Evolutionary conservation across 2,329 filamentous ascomycete genomes (phyloP).

Genomic region (Chaetomium strumarium): DNA sequence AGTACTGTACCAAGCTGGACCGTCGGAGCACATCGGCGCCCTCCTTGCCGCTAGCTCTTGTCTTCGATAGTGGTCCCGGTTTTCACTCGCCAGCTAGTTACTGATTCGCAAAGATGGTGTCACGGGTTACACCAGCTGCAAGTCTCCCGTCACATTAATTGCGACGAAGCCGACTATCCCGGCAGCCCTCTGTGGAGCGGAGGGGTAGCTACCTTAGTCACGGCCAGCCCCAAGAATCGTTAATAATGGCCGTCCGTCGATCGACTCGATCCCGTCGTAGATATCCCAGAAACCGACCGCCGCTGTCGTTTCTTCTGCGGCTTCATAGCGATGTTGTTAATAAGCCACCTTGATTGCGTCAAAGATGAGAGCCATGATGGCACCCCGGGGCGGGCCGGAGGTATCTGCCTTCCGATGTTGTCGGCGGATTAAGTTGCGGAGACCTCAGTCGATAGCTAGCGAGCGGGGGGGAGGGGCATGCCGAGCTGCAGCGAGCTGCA

Average conservation of each 20-base stretch:
- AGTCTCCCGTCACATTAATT: conserved; percentile 17
- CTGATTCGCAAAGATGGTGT: conserved; percentile 4
- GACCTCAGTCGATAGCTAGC: too few relatives aligned
- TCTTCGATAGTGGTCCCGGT: neutral
- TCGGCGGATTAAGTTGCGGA: neutral
- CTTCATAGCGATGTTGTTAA: too few relatives aligned
- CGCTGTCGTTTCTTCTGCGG: neutral
- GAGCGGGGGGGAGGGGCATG: neutral
- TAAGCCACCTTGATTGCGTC: too few relatives aligned
- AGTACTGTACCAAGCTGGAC: too few relatives aligned
- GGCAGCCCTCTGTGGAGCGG: neutral
- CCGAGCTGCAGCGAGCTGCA: conserved; percentile 9
- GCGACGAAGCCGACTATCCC: conserved; percentile 3
- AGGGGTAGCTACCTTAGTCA: neutral
- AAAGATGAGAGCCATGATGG: too few relatives aligned
- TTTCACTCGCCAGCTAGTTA: conserved; percentile 10
- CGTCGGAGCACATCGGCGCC: conserved; percentile 8
- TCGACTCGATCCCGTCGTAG: neutral
- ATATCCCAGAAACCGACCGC: neutral
- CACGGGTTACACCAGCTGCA: conserved; percentile 17
- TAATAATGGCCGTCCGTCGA: too few relatives aligned
- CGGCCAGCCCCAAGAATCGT: neutral
- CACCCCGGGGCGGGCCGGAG: too few relatives aligned
- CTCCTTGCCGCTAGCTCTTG: conserved; percentile 2
- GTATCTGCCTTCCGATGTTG: neutral